Base-by-base conservation (phyloP, 1,284 basidiomycete species). In the Cutaneotrichosporon sp. region DNA sequence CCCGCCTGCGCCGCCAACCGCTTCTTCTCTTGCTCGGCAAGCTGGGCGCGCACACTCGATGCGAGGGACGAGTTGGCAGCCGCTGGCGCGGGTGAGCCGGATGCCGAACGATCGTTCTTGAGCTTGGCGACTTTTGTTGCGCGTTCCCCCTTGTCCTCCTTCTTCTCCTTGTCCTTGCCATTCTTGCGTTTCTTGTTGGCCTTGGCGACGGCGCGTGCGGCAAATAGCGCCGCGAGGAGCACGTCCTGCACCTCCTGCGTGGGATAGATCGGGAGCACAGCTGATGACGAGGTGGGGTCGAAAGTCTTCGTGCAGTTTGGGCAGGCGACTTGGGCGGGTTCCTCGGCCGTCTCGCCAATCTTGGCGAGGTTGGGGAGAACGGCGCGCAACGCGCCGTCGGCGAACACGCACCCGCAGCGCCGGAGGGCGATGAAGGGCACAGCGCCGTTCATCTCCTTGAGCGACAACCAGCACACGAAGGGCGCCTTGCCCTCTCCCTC, bases 401-500 rank as follows among this genome's bases (percentile, higher is more conserved):
- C 76, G 62, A 78, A 78, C 38, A 79, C 91, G 75, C 91, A 94
- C n/a, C 92, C 92, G 73, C 93, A 97, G 0, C 88, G 81, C n/a
- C 84, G 82, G 68, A 96, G 81, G 75, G 92, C 95, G 62, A 92
- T 87, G 77, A 97, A 97, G 0, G 91, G 90, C 60, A 90, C 86
- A 0, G 81, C 77, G n/a, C 93, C 93, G 67, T 91, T 92, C 92
- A 97, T 96, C 81, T 96, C 94, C 76, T 92, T 91, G 69, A 92
- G 82, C 3, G 89, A 91, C 56, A 97, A 84, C 1, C 94, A 91
- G 81, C 94, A 97, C 61, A 92, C 87, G 72, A 92, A 97, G 49
- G 85, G 85, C 0, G 89, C 85, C 36, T 56, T 56, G 21, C n/a
- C 31, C 31, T 52, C 53, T 5, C 55, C 55, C 42, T 73, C 68